A percentile compares a stretch with the other conserved stretches of the same genome.
Evolutionary conservation across 805 yeast genomes (phyloP).

Genomic region (Metschnikowia continentalis): DNA sequence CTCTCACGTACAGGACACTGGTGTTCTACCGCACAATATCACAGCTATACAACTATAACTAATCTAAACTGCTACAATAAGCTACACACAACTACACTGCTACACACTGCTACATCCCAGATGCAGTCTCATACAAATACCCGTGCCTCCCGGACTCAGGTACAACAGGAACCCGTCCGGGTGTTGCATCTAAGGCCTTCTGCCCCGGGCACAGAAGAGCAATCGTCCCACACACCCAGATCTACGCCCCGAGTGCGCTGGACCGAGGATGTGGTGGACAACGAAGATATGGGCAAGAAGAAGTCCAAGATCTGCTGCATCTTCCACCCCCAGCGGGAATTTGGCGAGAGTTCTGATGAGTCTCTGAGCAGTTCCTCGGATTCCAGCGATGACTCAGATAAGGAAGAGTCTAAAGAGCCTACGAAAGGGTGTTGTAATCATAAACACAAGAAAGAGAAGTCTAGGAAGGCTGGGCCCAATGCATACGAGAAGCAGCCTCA

Average conservation of each 20-base stretch:
- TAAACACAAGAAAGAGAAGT: conserved; percentile 22
- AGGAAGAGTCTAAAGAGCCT: conserved; percentile 13
- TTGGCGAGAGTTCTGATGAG: conserved; percentile 41
- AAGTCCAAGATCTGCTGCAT: conserved; percentile 89
- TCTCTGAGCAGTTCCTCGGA: conserved; percentile 15
- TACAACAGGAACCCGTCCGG: neutral
- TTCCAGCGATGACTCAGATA: conserved; percentile 26
- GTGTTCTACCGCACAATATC: too few species aligned
- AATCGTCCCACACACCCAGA: conserved; percentile 14
- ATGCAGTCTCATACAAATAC: neutral
- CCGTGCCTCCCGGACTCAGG: neutral
- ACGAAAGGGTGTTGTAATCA: neutral
- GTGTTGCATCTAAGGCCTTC: conserved; percentile 19
- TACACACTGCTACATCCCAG: neutral
- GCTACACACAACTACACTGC: neutral
- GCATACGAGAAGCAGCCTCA: conserved; percentile 88
- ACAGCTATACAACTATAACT: too few species aligned
- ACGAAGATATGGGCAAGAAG: conserved; percentile 83
- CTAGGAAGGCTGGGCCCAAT: conserved; percentile 49
- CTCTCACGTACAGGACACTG: neutral
- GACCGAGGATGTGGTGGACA: conserved; percentile 84
- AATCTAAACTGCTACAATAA: neutral
- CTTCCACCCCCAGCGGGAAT: conserved; percentile 69
- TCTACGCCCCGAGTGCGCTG: conserved; percentile 63
- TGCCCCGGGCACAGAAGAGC: conserved; percentile 4